Evolutionary conservation across 228 moss, liverwort and hornwort species (phyloP), one percentile per base, ranked within the genome.

Genomic region (Sphagnum magellanicum): DNA sequence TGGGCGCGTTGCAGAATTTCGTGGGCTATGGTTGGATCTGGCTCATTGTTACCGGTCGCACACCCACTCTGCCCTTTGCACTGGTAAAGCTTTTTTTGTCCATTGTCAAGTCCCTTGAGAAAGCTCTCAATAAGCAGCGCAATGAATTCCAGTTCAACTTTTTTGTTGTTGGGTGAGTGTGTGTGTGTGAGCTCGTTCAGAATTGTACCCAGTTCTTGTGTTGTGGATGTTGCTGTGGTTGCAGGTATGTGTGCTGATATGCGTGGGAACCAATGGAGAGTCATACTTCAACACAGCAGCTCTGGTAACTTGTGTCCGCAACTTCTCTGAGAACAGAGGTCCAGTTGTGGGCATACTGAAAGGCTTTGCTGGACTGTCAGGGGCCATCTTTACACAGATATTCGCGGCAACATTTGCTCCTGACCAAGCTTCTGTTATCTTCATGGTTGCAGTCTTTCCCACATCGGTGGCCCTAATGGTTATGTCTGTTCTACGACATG

Each of bases 211-310:
- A 32, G 32, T 32, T 32, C 32, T 32, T 32, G 32, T 32, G 32
- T 32, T 32, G 32, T 32, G 32, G 32, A 32, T 32, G 1, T 32
- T 32, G 55, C 55, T 67, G 16, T 55, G 6, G 63, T 57, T 65
- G 10, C 83, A 94, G 84, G 80, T 96, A 69, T 96, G 92, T 69
- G 50, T 92, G 50, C 58, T 96, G 4, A 89, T 96, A 13, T 70
- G 77, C n/a, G 5, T 91, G 1, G 89, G 88, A 53, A 92, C 90
- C 17, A 92, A 96, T 70, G 96, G 96, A 16, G 92, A 92, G 72
- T 80, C 92, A 4, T 96, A 92, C 76, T 89, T 92, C 81, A 96
- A 96, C 81, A 96, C 96, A 49, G 96, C 90, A 12, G 91, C 93
- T 3, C 52, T 96, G 52, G 89, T 96, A 64, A 79, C 91, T 0